Evolutionary conservation across 2,329 filamentous ascomycete species (phyloP), one percentile per base, ranked within the genome.

Genomic region (Monilinia aucupariae): DNA sequence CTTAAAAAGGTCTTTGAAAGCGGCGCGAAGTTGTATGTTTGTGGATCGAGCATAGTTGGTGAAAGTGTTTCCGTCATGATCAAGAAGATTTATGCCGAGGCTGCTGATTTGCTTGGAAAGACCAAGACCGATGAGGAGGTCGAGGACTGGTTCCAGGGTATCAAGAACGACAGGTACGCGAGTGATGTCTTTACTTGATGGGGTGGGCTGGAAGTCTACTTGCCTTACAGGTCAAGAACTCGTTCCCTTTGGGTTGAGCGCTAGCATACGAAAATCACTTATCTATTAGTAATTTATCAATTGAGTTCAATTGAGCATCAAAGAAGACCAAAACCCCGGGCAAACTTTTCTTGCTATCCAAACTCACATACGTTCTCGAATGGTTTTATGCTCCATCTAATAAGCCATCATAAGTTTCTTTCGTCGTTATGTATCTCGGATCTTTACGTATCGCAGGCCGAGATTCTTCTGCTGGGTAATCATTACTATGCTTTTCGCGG

Each of bases 21-120:
- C 22, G 63, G 64, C 22, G 65, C 61, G 10, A 67, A 55, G 49
- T 56, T 67, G 9, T 67, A 61, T 53, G 47, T 64, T 12, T 66
- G 64, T 37, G 59, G 64, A 47, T 56, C 64, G 3, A 58, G 63
- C 25, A 61, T 51, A 49, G 49, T 50, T 45, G 47, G 63, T n/a
- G 43, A 61, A 61, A 41, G 51, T 41, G 37, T 66, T 15, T 41
- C 60, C 27, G 32, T 48, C 43, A 62, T 55, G 34, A 32, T 37
- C 12, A 64, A 63, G 55, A 64, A 52, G 30, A 66, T 66, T 34
- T 64, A 61, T 22, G 41, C 34, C 1, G 54, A 64, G 20, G 45
- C 45, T n/a, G 32, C 32, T 13, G 58, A 61, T 27, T 20, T 39
- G 15, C 50, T 37, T 7, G 50, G 59, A 20, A 58, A 62, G 27